Evolutionary conservation across 352 stramenopile genomes (phyloP).

Genomic region (Poterioochromonas sp.): DNA sequence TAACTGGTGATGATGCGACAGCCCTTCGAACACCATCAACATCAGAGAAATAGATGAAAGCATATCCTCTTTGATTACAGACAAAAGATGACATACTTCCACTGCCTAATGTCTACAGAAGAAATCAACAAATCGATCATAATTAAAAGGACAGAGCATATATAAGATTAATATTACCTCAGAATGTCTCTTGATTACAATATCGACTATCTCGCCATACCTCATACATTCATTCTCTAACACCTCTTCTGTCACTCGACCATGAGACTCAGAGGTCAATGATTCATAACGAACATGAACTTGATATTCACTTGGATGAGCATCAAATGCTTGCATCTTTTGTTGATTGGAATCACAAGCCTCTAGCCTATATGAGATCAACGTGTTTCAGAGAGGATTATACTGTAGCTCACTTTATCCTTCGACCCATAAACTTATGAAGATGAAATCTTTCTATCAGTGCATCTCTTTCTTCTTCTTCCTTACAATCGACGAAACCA

Average conservation of each 20-base stretch:
- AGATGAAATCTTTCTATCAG: conserved; percentile 15
- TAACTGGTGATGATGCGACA: background rate
- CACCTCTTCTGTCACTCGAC: conserved; percentile 8
- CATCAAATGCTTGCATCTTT: conserved; percentile 9
- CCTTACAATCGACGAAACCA: conserved; percentile 6
- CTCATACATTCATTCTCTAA: conserved; percentile 15
- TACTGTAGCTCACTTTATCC: conserved; percentile 10
- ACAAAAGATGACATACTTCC: conserved; percentile 14
- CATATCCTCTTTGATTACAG: conserved; percentile 6
- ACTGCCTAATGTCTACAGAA: conserved; percentile 10
- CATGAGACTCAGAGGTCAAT: conserved; percentile 11
- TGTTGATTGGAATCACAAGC: conserved; percentile 8
- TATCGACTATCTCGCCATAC: conserved; percentile 8
- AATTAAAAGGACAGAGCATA: conserved; percentile 4
- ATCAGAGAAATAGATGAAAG: conserved; percentile 8
- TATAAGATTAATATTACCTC: conserved; percentile 5
- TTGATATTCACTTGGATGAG: conserved; percentile 14
- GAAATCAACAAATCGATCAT: conserved; percentile 11
- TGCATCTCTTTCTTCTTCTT: conserved; percentile 10
- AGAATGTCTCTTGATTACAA: conserved; percentile 7
- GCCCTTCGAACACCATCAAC: conserved; percentile 4
- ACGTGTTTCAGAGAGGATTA: conserved; percentile 13
- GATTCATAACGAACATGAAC: conserved; percentile 14
- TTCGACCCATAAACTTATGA: conserved; percentile 12
- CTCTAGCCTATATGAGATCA: conserved; percentile 5